Base-by-base conservation (phyloP, 2,329 filamentous ascomycete species). In the Botrytis fragariae region DNA sequence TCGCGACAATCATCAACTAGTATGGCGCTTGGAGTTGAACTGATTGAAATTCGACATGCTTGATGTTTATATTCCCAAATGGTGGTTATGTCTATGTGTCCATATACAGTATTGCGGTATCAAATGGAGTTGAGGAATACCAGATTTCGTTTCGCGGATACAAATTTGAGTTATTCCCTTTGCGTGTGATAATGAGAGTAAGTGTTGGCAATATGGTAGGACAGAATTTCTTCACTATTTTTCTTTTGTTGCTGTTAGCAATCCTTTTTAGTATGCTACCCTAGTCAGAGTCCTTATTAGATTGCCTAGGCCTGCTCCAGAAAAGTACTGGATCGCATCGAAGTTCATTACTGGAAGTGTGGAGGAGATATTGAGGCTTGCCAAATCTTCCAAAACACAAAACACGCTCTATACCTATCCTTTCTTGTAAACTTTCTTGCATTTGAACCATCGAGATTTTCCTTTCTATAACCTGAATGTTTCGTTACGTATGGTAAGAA, bases 21-120 rank as follows among this genome's bases (percentile, higher is more conserved):
- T 29, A 57, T 57, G 65, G 65, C 71, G 71, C 51, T 68, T 37
- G 70, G 62, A 68, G 48, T 68, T 67, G 63, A 39, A 44, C 25
- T 32, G 62, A 32, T 45, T 48, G 37, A 51, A 32, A 35, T 25
- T 22, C 63, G 32, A 48, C 32, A 64, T 64, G 44, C 59, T 51
- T 42, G 44, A 64, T 64, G 44, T 32, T 57, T 71, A 32, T 44
- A 25, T 42, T 37, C 32, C 25, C 44, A n/a, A 35, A 35, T 18
- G 60, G 61, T 8, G 48, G 22, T 72, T 37, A 59, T 37, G 60
- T 65, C 29, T 42, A 44, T 65, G 35, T 67, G 61, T 45, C 48
- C 48, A 72, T 59, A 65, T 65, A 29, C 9, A 59, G 45, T 35
- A 57, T 14, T 67, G 22, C 44, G 22, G 35, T 35, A 72, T 57